Base-by-base conservation (phyloP, 2,329 filamentous ascomycete genomes). In the Diaporthe caulivora region DNA sequence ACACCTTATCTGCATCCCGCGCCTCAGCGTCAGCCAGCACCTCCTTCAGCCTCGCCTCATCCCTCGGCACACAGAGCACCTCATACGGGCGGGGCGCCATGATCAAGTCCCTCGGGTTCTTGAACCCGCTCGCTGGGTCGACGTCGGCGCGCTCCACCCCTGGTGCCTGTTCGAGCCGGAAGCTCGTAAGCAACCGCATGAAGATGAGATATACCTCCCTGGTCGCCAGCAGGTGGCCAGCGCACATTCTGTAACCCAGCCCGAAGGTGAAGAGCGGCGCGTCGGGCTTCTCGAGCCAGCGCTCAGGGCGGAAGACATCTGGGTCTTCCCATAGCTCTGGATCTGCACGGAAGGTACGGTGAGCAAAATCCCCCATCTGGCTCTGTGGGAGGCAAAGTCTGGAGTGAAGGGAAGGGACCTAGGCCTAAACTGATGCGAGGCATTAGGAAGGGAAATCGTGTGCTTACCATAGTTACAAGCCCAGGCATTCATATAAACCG, bases 401-500 rank as follows among this genome's bases (percentile, higher is more conserved):
- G 7, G 37, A 13, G 37, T 40, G 37, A 13, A 40, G 6, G 11
- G 37, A 40, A 10, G 37, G 37, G 37, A 29, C 11, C 26, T 51
- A 24, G 4, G n/a, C 8, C 3, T 37, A 21, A 31, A 29, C 18
- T 31, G 37, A 58, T 24, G 15, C 26, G 34, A 17, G 4, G 34
- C 6, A n/a, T 31, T 17, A 8, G 4, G 21, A 31, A 21, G 5
- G 26, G 10, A 26, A 6, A 18, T 11, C 15, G 9, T 47, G 2
- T 15, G 57, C 71, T 11, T 18, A 72, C 74, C 74, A 26, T 69
- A 47, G 42, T 76, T 76, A n/a, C 74, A 75, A 2, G 74, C 74
- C 69, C 64, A 92, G 21, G 90, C 89, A 78, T 87, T 92, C 84
- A 92, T 90, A 80, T 91, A 92, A 78, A 92, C 92, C 6, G 88